phyloP scores from a whole-genome alignment of 2,329 filamentous ascomycete species.

The Phyllosticta capitalensis region DNA sequence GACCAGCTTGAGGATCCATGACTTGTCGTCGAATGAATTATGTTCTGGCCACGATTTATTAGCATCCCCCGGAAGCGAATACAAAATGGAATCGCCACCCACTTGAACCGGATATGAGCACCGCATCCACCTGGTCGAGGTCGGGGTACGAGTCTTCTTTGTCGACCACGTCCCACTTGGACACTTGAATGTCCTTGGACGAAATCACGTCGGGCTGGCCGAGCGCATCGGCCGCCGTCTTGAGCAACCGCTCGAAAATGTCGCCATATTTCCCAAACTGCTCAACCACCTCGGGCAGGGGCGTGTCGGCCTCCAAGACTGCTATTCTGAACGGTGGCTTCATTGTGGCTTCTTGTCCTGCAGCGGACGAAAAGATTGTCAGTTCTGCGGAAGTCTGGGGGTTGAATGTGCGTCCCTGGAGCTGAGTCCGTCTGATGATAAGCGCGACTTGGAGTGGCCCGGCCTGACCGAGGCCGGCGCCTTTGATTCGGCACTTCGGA shows the following conservation, averaged over 20 bases:
- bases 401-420: background rate
- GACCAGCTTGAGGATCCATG: constrained; percentile 69
- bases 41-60: constrained; percentile 40
- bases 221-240: constrained; percentile 41
- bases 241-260: constrained; percentile 43
- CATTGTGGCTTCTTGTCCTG: constrained; percentile 20
- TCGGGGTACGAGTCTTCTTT: constrained; percentile 58
- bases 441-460: too few species aligned
- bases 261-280: constrained; percentile 65
- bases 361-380: background rate
- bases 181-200: constrained; percentile 45
- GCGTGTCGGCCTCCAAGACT: constrained; percentile 79
- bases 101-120: constrained; percentile 69
- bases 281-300: constrained; percentile 52
- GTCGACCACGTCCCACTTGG: constrained; percentile 61
- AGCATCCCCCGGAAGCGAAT: background rate
- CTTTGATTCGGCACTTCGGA: too few species aligned
- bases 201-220: constrained; percentile 26
- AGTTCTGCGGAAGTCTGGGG: background rate
- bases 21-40: constrained; percentile 62
- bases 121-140: constrained; percentile 65
- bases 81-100: constrained; percentile 18
- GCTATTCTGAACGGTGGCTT: constrained; percentile 58
- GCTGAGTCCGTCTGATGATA: background rate
- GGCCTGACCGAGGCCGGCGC: too few species aligned